Conservation (phyloP, 306 rosid species). For the Sindora glabra region DNA sequence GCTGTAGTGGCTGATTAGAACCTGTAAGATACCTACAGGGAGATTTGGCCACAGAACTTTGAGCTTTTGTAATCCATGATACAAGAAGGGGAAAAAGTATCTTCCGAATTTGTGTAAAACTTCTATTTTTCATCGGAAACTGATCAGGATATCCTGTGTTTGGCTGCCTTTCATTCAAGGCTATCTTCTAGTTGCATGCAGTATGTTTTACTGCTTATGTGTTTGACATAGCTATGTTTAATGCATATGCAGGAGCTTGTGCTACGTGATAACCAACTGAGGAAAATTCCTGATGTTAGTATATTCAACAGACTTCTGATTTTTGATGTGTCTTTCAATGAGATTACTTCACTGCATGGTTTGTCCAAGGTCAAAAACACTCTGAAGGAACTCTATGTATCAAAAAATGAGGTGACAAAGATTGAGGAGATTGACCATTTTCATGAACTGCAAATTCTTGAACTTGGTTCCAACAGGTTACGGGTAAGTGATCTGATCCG, state of each 20-base stretch:
- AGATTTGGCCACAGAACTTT: background rate
- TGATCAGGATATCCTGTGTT: background rate
- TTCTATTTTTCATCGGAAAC: no score
- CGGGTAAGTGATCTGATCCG: conserved; percentile 47
- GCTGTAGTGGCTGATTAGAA: background rate
- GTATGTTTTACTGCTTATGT: background rate
- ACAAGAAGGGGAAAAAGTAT: background rate
- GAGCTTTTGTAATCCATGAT: background rate
- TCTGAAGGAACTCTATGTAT: conserved; percentile 83
- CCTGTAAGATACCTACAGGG: background rate
- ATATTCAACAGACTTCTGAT: conserved; percentile 65
- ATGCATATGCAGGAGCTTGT: conserved; percentile 55
- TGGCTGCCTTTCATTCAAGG: background rate
- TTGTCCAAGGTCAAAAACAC: conserved; percentile 41
- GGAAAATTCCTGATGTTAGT: conserved; percentile 58
- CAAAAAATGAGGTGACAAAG: conserved; percentile 68
- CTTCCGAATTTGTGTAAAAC: background rate
- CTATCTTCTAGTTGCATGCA: background rate
- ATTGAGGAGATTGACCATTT: conserved; percentile 86
- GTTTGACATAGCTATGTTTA: background rate
- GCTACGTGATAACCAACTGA: conserved; percentile 73
- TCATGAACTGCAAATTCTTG: conserved; percentile 61
- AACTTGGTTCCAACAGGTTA: conserved; percentile 82
- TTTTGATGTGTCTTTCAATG: conserved; percentile 81
- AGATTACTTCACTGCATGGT: conserved; percentile 63